Evolutionary conservation across 352 stramenopile species (phyloP), one percentile per base, ranked within the genome.

Genomic region (Discostella stelligera): DNA sequence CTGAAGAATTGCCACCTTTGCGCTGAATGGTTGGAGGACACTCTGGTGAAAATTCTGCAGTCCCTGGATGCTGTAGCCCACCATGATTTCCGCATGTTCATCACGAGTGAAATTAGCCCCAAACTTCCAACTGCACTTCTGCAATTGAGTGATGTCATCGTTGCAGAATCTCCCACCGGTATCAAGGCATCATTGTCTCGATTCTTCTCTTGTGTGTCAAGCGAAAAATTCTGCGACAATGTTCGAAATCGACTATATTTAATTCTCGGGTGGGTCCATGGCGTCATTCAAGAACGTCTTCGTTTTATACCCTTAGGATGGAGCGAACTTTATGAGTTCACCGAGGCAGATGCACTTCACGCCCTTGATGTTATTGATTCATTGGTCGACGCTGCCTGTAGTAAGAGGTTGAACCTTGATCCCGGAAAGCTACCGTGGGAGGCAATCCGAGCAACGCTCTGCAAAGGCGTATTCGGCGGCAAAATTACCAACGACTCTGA

Each of bases 1-100:
- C 87, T 99, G 66, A 97, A 98, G 46, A 99, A 99, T 89, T 95
- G 98, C 21, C 98, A 99, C 82, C 84, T 99, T 48, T 99, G 96
- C 71, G 95, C 94, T 41, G 90, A 95, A 56, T 99, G 97, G 97
- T 91, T 99, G 8, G 90, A 94, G 20, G 94, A 92, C 27, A 86
- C 89, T 16, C 90, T 99, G 16, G 97, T 99, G 72, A 99, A 99
- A 85, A 98, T 96, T 80, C 88, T 99, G 20, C 86, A 94, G 56
- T 84, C 84, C 16, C 69, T 92, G 3, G 81, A 82, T 59, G 62
- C 46, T 44, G 73, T 79, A 46, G 90, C 80, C 11, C 84, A 94
- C 71, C 50, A 79, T 37, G 84, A 94, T 55, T 97, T 97, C 72
- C 75, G 94, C 30, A 72, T 98, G 7, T 99, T 99, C 82, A 90